Percentiles rank a stretch among this genome's conserved stretches.
Evolutionary conservation across 106 monocot genomes (phyloP).

Genomic region (Dendrobium nobile): DNA sequence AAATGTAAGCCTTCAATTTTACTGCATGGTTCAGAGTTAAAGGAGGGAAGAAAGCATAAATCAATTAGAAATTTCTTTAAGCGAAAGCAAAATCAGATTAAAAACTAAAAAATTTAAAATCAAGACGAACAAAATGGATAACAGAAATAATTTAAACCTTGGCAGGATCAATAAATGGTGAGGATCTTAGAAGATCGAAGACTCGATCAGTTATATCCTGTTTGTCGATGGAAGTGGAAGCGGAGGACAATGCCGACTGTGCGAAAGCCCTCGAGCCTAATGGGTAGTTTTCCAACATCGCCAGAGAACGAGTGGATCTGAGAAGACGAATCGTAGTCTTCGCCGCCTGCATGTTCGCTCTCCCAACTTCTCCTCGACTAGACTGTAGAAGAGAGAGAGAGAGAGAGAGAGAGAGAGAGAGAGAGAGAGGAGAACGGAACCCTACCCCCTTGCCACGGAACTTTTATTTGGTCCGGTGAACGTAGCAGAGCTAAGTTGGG

Average conservation of each 20-base stretch:
- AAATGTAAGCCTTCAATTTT: too few relatives aligned
- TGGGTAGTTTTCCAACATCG: not conserved
- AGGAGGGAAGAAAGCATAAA: too few relatives aligned
- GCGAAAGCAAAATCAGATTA: not conserved
- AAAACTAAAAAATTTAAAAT: not conserved
- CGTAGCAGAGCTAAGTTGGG: too few relatives aligned
- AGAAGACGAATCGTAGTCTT: not conserved
- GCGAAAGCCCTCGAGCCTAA: not conserved
- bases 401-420: not conserved
- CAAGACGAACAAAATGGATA: not conserved
- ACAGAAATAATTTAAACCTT: not conserved
- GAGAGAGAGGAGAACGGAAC: not conserved
- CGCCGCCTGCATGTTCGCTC: not conserved
- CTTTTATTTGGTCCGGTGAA: too few relatives aligned
- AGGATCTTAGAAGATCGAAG: conserved; percentile 15
- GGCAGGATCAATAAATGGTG: conserved; percentile 13
- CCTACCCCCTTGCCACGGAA: not conserved
- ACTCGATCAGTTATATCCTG: conserved; percentile 17
- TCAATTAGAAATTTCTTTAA: not conserved
- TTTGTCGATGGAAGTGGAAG: not conserved
- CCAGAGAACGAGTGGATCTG: not conserved
- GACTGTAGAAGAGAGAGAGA: not conserved
- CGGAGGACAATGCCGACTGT: not conserved
- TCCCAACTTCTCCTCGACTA: too few relatives aligned
- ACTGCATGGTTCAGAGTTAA: too few relatives aligned